Base-by-base conservation (phyloP, 441 rosid species). In the Syzygium syzygioides region DNA sequence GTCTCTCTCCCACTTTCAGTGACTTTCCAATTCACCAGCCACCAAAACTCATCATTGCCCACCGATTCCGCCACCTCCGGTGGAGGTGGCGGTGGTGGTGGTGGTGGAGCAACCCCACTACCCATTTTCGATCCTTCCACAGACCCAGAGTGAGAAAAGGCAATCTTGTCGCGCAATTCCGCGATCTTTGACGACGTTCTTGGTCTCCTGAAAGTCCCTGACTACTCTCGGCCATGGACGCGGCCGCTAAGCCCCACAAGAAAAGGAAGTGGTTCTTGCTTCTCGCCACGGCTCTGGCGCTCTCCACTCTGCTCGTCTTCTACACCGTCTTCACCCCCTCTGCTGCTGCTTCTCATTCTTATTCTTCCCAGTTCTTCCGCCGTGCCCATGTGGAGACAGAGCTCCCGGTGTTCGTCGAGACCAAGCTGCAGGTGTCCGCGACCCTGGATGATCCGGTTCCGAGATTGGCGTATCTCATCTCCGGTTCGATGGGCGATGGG, bases 401-500 rank as follows among this genome's bases (percentile, higher is more conserved):
- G 55, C 88, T 88, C 59, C 91, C 93, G 4, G 85, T 32, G 25
- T 91, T 90, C 86, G 93, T 92, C 17, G 92, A 91, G 88, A 89
- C 93, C 55, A 90, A 85, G 87, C 86, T 92, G 52, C 83, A 80
- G 28, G 83, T 88, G 28, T 84, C 89, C 9, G 84, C 89, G 1
- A 87, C 89, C 17, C 89, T 92, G 52, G 25, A 55, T 1, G 91
- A 89, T 88, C 91, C 91, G 4, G 60, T 92, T 45, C 97, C 97
- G 14, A 91, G 91, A 59, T 85, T 95, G 41, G 95, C 97, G 17
- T 95, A 94, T 80, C 91, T 94, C 84, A 92, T 95, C 85, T 95
- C 97, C 1, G 97, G 96, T 11, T 94, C 97, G 3, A 91, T 85
- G 71, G 96, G 97, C 5, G 95, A 94, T 87, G 93, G 97, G 30